A percentile compares a stretch with the other conserved stretches of the same genome.
These are phyloP conservation scores for Sporodiniella umbellata DNA, from an alignment of 371 early-diverging fungal species.

Conservation along the genomic window DNA sequence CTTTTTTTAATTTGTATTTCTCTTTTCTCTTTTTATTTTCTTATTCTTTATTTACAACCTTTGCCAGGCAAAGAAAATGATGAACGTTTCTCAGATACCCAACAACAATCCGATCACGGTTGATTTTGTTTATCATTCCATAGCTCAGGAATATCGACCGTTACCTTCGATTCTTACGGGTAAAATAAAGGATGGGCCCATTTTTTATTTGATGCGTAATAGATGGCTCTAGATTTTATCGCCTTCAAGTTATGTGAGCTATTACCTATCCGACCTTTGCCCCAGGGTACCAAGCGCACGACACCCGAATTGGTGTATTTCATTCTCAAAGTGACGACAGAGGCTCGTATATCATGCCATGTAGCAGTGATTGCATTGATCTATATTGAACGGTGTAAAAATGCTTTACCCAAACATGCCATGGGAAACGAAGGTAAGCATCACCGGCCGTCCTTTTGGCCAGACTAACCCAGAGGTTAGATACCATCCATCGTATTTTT, in stretches of 20 bases:
- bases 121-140: neutral
- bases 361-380: constrained; percentile 30
- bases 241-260: constrained; percentile 30
- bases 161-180: constrained; percentile 19
- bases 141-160: constrained; percentile 6
- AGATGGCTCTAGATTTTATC: constrained; percentile 16
- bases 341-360: constrained; percentile 28
- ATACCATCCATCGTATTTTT: constrained; percentile 66
- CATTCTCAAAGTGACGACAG: constrained; percentile 21
- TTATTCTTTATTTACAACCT: too few species aligned
- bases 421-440: constrained; percentile 27
- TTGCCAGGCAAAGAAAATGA: too few species aligned
- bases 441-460: neutral
- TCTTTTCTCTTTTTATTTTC: neutral
- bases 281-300: constrained; percentile 15
- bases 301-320: constrained; percentile 30
- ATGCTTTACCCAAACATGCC: constrained; percentile 28
- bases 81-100: constrained; percentile 1
- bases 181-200: neutral
- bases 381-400: constrained; percentile 29
- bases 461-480: constrained; percentile 2
- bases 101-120: neutral
- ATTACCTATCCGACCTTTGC: constrained; percentile 21
- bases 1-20: neutral
- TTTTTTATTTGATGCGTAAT: neutral